Conservation (phyloP, 1,139 yeast genomes). For the Saccharomyces uvarum region DNA sequence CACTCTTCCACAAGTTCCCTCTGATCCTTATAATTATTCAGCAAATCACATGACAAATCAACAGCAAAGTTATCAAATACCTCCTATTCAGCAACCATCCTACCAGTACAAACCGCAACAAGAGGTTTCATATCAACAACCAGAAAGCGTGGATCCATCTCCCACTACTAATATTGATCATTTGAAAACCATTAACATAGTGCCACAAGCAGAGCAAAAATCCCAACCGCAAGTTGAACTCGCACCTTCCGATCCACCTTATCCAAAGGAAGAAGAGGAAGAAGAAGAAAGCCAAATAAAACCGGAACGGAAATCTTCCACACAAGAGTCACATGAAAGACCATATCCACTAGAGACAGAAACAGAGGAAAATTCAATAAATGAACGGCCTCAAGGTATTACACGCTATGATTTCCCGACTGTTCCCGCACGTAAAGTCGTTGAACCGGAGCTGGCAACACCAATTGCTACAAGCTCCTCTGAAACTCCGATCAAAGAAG, state of each 20-base stretch:
- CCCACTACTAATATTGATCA: background rate
- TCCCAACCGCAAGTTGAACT: constrained; percentile 2
- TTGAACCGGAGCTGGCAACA: constrained; percentile 7
- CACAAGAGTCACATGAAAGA: constrained; percentile 1
- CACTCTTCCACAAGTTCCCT: constrained; percentile 21
- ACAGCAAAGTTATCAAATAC: background rate
- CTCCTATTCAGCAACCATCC: constrained; percentile 12
- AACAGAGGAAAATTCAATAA: constrained; percentile 4
- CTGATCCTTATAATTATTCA: constrained; percentile 21
- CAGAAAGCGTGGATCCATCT: constrained; percentile 1
- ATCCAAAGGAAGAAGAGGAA: constrained; percentile 23
- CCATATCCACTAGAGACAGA: constrained; percentile 20
- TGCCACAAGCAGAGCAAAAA: background rate
- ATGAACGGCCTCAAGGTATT: constrained; percentile 20
- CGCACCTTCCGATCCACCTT: constrained; percentile 20
- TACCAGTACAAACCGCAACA: background rate
- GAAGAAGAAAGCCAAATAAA: constrained; percentile 4
- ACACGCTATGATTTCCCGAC: constrained; percentile 36
- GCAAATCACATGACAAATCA: background rate
- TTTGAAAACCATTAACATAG: background rate
- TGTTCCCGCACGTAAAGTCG: constrained; percentile 33
- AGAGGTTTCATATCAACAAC: constrained; percentile 1
- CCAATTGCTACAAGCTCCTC: constrained; percentile 5
- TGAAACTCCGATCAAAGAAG: constrained; percentile 6
- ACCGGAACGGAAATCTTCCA: constrained; percentile 5